Evolutionary conservation across 805 yeast genomes (phyloP).

Genomic region (Ogataea allantospora): DNA sequence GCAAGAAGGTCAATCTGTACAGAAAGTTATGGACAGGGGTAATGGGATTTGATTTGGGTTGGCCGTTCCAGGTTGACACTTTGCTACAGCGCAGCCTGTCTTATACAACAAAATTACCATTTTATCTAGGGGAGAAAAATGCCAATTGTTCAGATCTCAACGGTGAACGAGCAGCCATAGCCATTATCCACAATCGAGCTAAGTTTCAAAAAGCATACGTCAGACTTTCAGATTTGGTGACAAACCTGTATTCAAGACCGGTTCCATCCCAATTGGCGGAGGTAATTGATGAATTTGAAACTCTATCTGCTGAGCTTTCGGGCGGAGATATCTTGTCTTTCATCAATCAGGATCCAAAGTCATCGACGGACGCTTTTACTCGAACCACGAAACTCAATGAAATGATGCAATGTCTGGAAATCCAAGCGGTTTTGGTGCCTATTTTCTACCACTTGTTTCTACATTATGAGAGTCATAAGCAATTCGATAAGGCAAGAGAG

Average conservation of each 20-base stretch:
- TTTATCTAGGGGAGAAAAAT: conserved; percentile 30
- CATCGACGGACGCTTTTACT: conserved; percentile 6
- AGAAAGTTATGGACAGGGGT: conserved; percentile 59
- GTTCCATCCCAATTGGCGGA: conserved; percentile 35
- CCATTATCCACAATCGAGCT: conserved; percentile 32
- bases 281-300: conserved; percentile 16
- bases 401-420: conserved; percentile 19
- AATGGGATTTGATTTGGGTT: conserved; percentile 40
- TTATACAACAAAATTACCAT: conserved; percentile 45
- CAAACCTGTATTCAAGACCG: conserved; percentile 35
- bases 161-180: conserved; percentile 38
- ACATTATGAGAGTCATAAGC: conserved; percentile 37
- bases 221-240: conserved; percentile 31
- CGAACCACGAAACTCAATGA: conserved; percentile 23
- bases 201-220: conserved; percentile 33
- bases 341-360: conserved; percentile 7
- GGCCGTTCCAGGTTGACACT: conserved; percentile 38
- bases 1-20: conserved; percentile 46
- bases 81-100: conserved; percentile 33
- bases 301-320: conserved; percentile 15
- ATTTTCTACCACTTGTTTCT: conserved; percentile 38
- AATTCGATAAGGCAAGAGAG: conserved; percentile 34
- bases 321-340: background rate
- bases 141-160: conserved; percentile 36
- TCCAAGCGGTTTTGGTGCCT: conserved; percentile 23